phyloP scores from a whole-genome alignment of 345 rosid genomes.

The Balakata baccata region DNA sequence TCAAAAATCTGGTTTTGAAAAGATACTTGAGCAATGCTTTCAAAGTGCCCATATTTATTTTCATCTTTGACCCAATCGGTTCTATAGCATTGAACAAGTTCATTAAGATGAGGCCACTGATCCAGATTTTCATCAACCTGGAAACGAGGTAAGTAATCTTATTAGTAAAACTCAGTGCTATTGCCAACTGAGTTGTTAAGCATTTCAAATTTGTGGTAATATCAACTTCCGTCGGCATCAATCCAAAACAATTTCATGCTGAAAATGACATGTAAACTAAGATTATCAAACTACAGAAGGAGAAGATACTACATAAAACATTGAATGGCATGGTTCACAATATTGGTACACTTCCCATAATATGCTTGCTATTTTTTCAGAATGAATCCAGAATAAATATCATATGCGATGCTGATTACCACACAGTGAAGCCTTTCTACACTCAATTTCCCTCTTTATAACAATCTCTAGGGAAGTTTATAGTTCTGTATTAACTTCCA shows the following conservation, averaged over 20 bases:
- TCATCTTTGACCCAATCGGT: slow-evolving; percentile 96
- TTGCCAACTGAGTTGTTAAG: background rate
- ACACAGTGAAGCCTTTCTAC: background rate
- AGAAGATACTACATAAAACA: background rate
- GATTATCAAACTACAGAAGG: background rate
- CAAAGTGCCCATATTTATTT: slow-evolving; percentile 85
- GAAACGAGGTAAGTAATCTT: background rate
- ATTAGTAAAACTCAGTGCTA: background rate
- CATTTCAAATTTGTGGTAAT: background rate
- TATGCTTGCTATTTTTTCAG: background rate
- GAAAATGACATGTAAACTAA: background rate
- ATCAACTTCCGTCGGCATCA: background rate
- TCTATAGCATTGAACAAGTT: slow-evolving; percentile 76
- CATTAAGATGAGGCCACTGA: slow-evolving; percentile 94
- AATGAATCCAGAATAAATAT: background rate
- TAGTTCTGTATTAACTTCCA: background rate
- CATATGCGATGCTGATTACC: background rate
- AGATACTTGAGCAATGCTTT: slow-evolving; percentile 49
- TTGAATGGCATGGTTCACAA: background rate
- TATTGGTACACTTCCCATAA: background rate
- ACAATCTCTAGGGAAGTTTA: background rate
- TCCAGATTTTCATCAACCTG: slow-evolving; percentile 90
- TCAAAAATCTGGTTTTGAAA: slow-evolving; percentile 87
- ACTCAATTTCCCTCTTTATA: background rate
- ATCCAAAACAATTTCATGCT: background rate